Base-by-base conservation (phyloP, 352 stramenopile species). In the Globisporangium nodosum region DNA sequence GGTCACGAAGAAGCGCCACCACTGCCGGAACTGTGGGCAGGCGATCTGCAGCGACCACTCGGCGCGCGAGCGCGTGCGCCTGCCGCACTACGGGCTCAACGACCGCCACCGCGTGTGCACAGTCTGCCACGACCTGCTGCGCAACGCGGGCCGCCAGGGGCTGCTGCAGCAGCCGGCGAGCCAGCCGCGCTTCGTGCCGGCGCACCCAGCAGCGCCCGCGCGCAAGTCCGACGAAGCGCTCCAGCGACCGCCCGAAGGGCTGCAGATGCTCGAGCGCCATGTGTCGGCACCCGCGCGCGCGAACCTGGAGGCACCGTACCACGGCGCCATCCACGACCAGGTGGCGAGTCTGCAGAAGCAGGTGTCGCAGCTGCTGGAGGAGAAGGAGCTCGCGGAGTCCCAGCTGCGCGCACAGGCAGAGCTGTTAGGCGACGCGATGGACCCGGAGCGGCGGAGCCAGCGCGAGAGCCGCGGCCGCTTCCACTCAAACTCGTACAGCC, bases 21-120 rank as follows among this genome's bases (percentile, higher is more conserved):
- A 95, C 65, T 95, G 85, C 59, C 81, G 85, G 35, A 95, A 95
- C 63, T 95, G 85, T 48, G 85, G 85, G 0, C 81, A 92, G 65
- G 91, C 85, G 8, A 90, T 95, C 56, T 95, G 85, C 53, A 72
- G 81, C 3, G 81, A 92, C 46, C 85, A 95, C 70, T 95, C 85
- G 49, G 85, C 85, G 40, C 78, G 84, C 15, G 78, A 93, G 61
- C 83, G 83, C 24, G 86, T 93, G 73, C 78, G 78, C 55, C 65
- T 95, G 54, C 85, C 81, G 42, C 85, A 93, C 59, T 92, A 90
- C 54, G 85, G 85, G 30, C 75, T 95, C 4, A 81, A 65, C 21
- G 81, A 91, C 62, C 73, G 73, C 43, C 83, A 95, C 56, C 83
- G 85, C 56, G 85, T 95, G 15, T 95, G 85, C 57, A 88, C 85